phyloP scores from a whole-genome alignment of 2,329 filamentous ascomycete species.

The Colletotrichum shisoi region DNA sequence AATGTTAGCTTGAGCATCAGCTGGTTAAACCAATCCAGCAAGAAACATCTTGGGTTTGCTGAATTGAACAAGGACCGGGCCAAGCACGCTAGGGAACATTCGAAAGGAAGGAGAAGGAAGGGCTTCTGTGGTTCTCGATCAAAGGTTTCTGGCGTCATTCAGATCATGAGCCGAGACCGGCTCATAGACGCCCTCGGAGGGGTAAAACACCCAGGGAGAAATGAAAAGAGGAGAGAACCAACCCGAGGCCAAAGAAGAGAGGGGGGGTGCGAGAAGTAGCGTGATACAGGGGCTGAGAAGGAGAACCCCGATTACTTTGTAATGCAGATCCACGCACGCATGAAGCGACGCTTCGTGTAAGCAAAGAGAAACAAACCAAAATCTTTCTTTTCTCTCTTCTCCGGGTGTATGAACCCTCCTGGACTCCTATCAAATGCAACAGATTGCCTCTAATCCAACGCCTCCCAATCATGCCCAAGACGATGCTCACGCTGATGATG shows the following conservation, averaged over 20 bases:
- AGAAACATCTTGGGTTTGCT: slow-evolving; percentile 7
- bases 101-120: neutral
- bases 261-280: neutral
- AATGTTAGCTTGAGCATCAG: slow-evolving; percentile 12
- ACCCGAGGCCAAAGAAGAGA: neutral
- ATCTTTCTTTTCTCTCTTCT: slow-evolving; percentile 8
- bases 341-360: neutral
- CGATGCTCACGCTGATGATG: slow-evolving; percentile 3
- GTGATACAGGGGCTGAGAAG: neutral
- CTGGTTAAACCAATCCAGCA: slow-evolving; percentile 9
- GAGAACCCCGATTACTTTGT: neutral
- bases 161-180: slow-evolving; percentile 4
- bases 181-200: slow-evolving; percentile 7
- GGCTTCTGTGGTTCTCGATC: neutral
- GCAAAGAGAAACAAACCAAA: neutral
- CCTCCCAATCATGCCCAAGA: slow-evolving; percentile 22
- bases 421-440: slow-evolving; percentile 38
- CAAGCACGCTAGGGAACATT: slow-evolving; percentile 2
- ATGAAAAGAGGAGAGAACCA: neutral
- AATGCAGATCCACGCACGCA: slow-evolving; percentile 18
- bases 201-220: neutral
- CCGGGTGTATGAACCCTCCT: slow-evolving; percentile 19
- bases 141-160: slow-evolving; percentile 11
- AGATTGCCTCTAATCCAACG: slow-evolving; percentile 30
- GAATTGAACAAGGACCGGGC: neutral